Evolutionary conservation across 2,329 filamentous ascomycete species (phyloP), one percentile per base, ranked within the genome.

Genomic region (Furcasterigmium furcatum): DNA sequence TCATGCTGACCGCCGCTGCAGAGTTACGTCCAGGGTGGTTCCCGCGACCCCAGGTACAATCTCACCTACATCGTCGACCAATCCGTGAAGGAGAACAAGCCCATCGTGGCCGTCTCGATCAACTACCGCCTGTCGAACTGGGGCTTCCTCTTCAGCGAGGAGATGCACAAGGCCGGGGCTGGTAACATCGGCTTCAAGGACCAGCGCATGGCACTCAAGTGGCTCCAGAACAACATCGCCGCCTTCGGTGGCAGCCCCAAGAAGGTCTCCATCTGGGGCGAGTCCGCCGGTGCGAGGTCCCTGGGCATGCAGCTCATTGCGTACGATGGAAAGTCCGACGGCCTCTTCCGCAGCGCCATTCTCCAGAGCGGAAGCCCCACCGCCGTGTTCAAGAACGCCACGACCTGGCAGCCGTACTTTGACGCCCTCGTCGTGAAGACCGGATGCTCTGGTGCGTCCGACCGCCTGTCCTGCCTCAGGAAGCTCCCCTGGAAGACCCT

Each of bases 31-130:
- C 52, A 47, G 45, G 56, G 54, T 18, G 46, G 51, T 13, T 49
- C 51, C 63, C 14, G 54, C 54, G 72, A 77, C 44, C 57, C 70
- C 19, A 69, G 79, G 24, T 86, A 85, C 58, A 85, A 85, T 56
- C 67, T 84, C 46, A 77, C 74, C 30, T 78, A 73, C 50, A 76
- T 85, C 42, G 76, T 85, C 12, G 59, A 70, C 10, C 71, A 75
- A 39, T 70, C 72, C 0, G 66, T 71, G 5, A 55, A 64, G 32
- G 71, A 73, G 36, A 63, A 64, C 45, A 73, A 72, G 49, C 74
- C 73, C 0, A 71, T 79, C 39, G 68, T 79, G 21, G 73, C 64
- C 3, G 72, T 76, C 5, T 70, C 66, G 5, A 62, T 79, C 48
- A 77, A 78, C 53, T 79, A 79, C 52, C 66, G 76, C 18, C 62